Evolutionary conservation across 139 green algal genomes (phyloP).

Genomic region (Micromonas commoda): DNA sequence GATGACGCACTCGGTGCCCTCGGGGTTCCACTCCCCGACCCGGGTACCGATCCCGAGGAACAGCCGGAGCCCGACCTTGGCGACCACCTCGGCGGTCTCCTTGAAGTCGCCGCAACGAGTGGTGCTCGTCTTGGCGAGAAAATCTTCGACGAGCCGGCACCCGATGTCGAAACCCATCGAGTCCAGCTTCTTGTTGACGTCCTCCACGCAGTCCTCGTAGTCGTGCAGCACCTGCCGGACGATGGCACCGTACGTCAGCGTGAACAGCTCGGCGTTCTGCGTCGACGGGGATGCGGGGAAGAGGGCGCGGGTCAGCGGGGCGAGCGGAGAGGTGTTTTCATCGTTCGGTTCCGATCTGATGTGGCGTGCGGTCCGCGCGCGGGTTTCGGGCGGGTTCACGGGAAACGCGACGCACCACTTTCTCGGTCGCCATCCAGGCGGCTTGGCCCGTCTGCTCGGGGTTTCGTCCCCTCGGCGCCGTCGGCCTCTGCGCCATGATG

Average conservation of each 20-base stretch:
- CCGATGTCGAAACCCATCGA: slow-evolving; percentile 95
- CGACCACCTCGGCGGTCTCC: slow-evolving; percentile 71
- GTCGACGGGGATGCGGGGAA: neutral
- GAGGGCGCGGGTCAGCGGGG: too few relatives aligned
- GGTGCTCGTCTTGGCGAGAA: slow-evolving; percentile 66
- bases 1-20: slow-evolving; percentile 78
- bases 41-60: slow-evolving; percentile 76
- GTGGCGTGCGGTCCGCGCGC: too few relatives aligned
- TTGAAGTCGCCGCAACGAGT: slow-evolving; percentile 64
- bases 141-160: slow-evolving; percentile 89
- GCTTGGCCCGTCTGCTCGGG: neutral
- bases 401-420: neutral
- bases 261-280: slow-evolving; percentile 88
- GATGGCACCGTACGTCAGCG: slow-evolving; percentile 93
- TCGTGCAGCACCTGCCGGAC: slow-evolving; percentile 90
- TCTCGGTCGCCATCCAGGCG: neutral
- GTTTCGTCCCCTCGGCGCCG: too few relatives aligned
- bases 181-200: slow-evolving; percentile 95
- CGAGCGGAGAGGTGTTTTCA: too few relatives aligned
- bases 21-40: slow-evolving; percentile 73
- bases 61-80: slow-evolving; percentile 67
- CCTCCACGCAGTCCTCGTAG: slow-evolving; percentile 77
- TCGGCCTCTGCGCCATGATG: too few relatives aligned
- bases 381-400: too few relatives aligned
- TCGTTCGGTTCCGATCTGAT: too few relatives aligned